Conservation (phyloP, 2,329 filamentous ascomycete genomes). For the Cladophialophora exuberans region DNA sequence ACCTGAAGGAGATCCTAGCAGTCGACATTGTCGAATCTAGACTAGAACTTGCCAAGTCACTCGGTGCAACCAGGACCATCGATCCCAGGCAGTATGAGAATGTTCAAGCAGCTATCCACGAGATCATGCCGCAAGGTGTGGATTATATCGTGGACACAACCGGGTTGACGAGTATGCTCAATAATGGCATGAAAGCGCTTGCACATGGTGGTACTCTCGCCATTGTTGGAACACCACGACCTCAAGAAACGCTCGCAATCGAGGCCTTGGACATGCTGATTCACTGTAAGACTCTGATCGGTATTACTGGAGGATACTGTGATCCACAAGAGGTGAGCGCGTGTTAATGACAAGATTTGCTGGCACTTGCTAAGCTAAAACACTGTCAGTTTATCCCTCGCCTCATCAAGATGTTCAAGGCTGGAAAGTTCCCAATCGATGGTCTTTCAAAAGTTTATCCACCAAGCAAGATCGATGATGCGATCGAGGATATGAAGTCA, state of each 20-base stretch:
- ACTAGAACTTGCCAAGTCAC: slow-evolving; percentile 43
- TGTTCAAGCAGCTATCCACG: not conserved
- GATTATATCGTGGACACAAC: slow-evolving; percentile 26
- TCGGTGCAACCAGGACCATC: slow-evolving; percentile 18
- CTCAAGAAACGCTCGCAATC: not conserved
- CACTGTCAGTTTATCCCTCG: not conserved
- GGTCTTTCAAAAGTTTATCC: slow-evolving; percentile 3
- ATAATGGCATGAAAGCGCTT: slow-evolving; percentile 11
- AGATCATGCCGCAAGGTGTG: slow-evolving; percentile 12
- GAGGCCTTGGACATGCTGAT: slow-evolving; percentile 1
- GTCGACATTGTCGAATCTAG: slow-evolving; percentile 48
- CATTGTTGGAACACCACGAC: slow-evolving; percentile 4
- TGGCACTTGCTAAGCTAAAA: not conserved
- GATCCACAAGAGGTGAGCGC: slow-evolving; percentile 8
- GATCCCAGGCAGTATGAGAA: slow-evolving; percentile 33
- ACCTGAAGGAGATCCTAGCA: slow-evolving; percentile 41
- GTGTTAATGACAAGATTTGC: not conserved
- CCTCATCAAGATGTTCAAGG: not conserved
- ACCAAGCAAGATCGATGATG: not conserved
- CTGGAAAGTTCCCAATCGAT: slow-evolving; percentile 2
- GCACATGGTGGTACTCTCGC: slow-evolving; percentile 8
- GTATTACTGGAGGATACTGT: not conserved
- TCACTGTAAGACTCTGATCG: slow-evolving; percentile 8
- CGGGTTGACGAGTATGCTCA: slow-evolving; percentile 1
- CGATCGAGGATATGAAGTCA: slow-evolving; percentile 7